Evolutionary conservation across 441 rosid species (phyloP).

Genomic region (Eruca vesicaria): DNA sequence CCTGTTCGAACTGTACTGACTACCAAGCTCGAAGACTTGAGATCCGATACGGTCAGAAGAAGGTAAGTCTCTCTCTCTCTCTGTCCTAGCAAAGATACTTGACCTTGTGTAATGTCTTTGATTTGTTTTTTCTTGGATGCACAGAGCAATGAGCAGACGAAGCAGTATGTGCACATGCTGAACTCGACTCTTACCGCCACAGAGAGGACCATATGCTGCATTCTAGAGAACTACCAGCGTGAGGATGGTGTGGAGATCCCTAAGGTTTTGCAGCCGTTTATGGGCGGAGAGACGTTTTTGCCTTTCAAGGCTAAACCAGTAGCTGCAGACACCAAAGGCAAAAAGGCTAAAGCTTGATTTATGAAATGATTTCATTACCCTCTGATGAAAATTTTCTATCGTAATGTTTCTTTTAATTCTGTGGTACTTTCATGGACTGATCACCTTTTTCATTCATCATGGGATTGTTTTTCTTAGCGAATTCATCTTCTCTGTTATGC

Average conservation of each 20-base stretch:
- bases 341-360: neutral
- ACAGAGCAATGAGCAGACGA: constrained; percentile 79
- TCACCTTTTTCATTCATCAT: neutral
- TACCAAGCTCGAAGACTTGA: constrained; percentile 81
- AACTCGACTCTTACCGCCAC: constrained; percentile 94
- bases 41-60: constrained; percentile 89
- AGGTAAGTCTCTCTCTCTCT: constrained; percentile 28
- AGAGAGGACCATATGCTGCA: constrained; percentile 87
- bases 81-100: neutral
- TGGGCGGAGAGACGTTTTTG: constrained; percentile 76
- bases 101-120: neutral
- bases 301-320: constrained; percentile 75
- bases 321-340: neutral
- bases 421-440: neutral
- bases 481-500: neutral
- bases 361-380: neutral
- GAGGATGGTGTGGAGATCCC: constrained; percentile 88
- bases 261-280: constrained; percentile 55
- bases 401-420: neutral
- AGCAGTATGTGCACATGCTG: constrained; percentile 82
- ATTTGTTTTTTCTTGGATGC: constrained; percentile 5
- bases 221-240: constrained; percentile 83
- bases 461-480: neutral
- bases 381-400: neutral
- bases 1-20: constrained; percentile 84